Evolutionary conservation across 1,139 yeast species (phyloP).

Genomic region (Meyerozyma athensensis): DNA sequence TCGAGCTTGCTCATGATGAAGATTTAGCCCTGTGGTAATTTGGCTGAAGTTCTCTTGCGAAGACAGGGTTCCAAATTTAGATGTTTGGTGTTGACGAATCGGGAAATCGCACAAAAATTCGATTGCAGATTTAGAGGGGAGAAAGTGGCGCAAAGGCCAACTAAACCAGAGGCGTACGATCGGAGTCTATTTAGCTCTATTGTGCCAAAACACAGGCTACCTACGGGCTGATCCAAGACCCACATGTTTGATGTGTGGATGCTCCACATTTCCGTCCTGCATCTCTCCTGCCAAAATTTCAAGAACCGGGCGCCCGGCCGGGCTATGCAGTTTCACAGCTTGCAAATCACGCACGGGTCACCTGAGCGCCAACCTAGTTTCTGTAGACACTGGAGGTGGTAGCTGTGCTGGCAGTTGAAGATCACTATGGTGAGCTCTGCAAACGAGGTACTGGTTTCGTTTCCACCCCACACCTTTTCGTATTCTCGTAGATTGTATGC

Average conservation of each 20-base stretch:
- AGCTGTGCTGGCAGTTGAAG: neutral
- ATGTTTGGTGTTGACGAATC: conserved; percentile 3
- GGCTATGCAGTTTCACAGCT: neutral
- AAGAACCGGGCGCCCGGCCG: no score
- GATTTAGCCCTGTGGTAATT: neutral
- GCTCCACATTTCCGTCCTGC: no score
- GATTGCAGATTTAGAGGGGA: no score
- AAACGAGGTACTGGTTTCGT: neutral
- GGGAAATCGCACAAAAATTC: conserved; percentile 1
- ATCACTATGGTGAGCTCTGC: neutral
- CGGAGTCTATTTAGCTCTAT: no score
- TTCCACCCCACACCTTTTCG: conserved; percentile 1
- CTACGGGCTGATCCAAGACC: no score
- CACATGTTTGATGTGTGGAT: no score
- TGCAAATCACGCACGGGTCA: neutral
- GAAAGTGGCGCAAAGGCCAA: neutral
- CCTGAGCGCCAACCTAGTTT: neutral
- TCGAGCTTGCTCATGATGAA: conserved; percentile 1
- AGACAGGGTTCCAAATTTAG: conserved; percentile 3
- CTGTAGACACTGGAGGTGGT: neutral
- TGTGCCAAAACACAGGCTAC: no score
- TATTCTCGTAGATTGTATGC: conserved; percentile 20
- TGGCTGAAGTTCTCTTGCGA: neutral
- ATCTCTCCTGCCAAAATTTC: no score
- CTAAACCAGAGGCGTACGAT: no score